Conservation (phyloP, 352 stramenopile species). For the Pythium angustatum region DNA sequence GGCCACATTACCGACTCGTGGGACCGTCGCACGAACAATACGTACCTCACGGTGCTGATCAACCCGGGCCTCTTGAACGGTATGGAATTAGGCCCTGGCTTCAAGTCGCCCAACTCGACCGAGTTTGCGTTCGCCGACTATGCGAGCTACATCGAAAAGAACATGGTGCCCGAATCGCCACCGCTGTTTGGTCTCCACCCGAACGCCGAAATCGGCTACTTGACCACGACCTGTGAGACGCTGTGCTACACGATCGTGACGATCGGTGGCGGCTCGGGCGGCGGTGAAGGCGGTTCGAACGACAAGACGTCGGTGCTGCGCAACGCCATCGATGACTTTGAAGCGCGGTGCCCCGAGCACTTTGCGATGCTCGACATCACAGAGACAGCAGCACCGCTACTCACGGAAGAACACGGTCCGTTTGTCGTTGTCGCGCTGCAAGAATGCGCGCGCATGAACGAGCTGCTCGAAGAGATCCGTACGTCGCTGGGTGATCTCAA, state of each 20-base stretch:
- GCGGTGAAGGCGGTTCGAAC: conserved; percentile 54
- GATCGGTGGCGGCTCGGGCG: conserved; percentile 76
- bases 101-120: conserved; percentile 90
- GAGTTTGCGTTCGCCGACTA: conserved; percentile 85
- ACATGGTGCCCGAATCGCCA: conserved; percentile 92
- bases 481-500: conserved; percentile 92
- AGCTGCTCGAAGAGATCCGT: conserved; percentile 90
- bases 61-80: conserved; percentile 81
- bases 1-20: conserved; percentile 96
- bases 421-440: conserved; percentile 95
- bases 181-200: conserved; percentile 94
- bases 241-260: conserved; percentile 94
- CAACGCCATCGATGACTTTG: conserved; percentile 89
- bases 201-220: conserved; percentile 95
- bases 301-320: conserved; percentile 82
- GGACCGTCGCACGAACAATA: conserved; percentile 96
- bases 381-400: conserved; percentile 82
- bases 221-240: conserved; percentile 91
- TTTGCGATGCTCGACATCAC: conserved; percentile 93
- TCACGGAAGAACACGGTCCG: conserved; percentile 87
- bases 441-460: conserved; percentile 95
- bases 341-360: conserved; percentile 87
- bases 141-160: conserved; percentile 92
- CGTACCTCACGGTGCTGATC: conserved; percentile 91
- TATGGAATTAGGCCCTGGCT: conserved; percentile 94